A percentile compares a stretch with the other conserved stretches of the same genome.
Conservation (phyloP, 2,329 filamentous ascomycete genomes). For the Grosmannia huntii region DNA sequence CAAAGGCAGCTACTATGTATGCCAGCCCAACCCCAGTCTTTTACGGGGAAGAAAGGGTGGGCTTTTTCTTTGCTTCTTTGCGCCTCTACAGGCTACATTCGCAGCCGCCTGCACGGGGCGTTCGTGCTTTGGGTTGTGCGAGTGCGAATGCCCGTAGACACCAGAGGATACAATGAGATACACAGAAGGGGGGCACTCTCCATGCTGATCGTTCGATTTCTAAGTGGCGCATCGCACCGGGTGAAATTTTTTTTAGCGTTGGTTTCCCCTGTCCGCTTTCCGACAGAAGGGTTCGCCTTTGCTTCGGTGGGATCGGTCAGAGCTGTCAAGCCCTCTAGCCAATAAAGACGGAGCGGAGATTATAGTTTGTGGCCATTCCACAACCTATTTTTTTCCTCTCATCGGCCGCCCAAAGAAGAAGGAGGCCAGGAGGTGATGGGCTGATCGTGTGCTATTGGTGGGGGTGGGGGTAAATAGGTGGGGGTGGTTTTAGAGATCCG, state of each 20-base stretch:
- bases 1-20: too few relatives aligned
- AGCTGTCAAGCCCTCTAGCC: neutral
- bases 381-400: neutral
- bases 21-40: neutral
- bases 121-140: neutral
- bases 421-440: slow-evolving; percentile 1
- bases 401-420: slow-evolving; percentile 1
- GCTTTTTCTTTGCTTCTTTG: neutral
- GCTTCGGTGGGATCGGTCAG: slow-evolving; percentile 1
- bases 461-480: neutral
- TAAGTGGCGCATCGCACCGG: slow-evolving; percentile 2
- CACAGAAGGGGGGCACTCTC: neutral
- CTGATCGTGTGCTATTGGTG: slow-evolving; percentile 5
- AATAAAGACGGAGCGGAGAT: neutral
- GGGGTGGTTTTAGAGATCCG: neutral
- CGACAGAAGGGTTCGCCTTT: neutral
- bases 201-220: slow-evolving; percentile 4
- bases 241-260: neutral
- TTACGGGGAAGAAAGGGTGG: neutral
- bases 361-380: slow-evolving; percentile 1
- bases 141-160: neutral
- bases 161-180: neutral
- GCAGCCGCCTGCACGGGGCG: neutral
- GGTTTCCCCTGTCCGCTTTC: neutral
- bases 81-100: neutral